Percentiles rank a stretch among this genome's conserved stretches.
Conservation (phyloP, 306 rosid genomes). For the Inga laurina region DNA sequence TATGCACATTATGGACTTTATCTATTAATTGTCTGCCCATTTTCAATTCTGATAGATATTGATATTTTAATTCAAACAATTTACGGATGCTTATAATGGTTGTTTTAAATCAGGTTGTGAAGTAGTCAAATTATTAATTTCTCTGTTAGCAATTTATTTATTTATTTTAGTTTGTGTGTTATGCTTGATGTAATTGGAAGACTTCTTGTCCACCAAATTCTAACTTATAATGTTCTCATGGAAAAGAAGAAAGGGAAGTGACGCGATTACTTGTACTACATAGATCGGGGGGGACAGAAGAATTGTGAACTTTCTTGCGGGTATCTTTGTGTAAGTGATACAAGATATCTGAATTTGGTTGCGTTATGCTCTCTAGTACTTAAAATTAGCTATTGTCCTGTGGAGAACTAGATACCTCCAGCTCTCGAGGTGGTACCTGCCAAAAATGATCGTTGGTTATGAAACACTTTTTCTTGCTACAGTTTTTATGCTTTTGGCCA, state of each 20-base stretch:
- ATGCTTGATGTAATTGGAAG: not conserved
- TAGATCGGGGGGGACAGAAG: not conserved
- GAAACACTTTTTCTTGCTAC: not conserved
- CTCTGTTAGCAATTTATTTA: not conserved
- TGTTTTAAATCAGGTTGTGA: not conserved
- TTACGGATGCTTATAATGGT: not conserved
- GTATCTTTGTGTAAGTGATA: not conserved
- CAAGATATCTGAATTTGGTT: not conserved
- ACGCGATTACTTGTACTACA: not conserved
- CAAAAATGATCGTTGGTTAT: not conserved
- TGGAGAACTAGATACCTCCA: not conserved
- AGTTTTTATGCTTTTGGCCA: not conserved
- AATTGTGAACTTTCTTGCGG: not conserved
- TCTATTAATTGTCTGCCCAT: not conserved
- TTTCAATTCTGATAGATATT: not conserved
- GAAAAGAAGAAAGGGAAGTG: not conserved
- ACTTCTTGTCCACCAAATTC: not conserved
- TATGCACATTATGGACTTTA: slow-evolving; percentile 2
- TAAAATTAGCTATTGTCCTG: not conserved
- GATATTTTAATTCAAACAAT: not conserved
- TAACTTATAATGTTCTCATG: not conserved
- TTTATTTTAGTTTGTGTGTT: not conserved
- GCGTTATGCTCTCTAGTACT: not conserved
- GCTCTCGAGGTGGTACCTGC: not conserved
- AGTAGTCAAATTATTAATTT: not conserved